A percentile compares a stretch with the other conserved stretches of the same genome.
Evolutionary conservation across 352 stramenopile species (phyloP).

Genomic region (Pythium biforme): DNA sequence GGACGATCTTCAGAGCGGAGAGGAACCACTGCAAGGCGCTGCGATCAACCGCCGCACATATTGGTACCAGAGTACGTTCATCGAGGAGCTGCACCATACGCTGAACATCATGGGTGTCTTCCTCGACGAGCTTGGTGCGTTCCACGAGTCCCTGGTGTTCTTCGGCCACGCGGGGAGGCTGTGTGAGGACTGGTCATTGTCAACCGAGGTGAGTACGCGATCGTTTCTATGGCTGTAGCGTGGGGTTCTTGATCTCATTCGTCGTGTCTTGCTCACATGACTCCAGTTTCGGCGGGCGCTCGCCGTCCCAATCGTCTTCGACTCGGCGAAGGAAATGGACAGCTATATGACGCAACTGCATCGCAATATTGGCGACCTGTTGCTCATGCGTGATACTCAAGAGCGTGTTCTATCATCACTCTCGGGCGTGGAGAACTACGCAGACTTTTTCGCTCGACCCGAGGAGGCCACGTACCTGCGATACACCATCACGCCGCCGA

Average conservation of each 20-base stretch:
- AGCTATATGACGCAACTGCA: conserved; percentile 17
- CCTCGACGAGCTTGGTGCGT: conserved; percentile 53
- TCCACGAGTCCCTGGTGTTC: conserved; percentile 44
- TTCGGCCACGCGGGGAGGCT: conserved; percentile 35
- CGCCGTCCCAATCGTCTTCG: conserved; percentile 29
- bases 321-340: conserved; percentile 12
- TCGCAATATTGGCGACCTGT: conserved; percentile 14
- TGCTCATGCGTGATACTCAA: conserved; percentile 9
- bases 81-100: conserved; percentile 45
- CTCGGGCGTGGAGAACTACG: background rate
- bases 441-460: conserved; percentile 20
- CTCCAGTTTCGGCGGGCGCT: conserved; percentile 8
- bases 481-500: conserved; percentile 63
- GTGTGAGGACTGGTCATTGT: conserved; percentile 39
- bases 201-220: conserved; percentile 30
- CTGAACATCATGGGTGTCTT: conserved; percentile 64
- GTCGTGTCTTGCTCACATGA: background rate
- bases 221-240: background rate
- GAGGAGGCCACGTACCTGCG: conserved; percentile 40
- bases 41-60: conserved; percentile 4
- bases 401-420: conserved; percentile 24
- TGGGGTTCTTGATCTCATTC: background rate
- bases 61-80: conserved; percentile 41
- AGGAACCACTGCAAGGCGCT: background rate
- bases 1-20: background rate